Base-by-base conservation (phyloP, 2,329 filamentous ascomycete species). In the Neopestalotiopsis rosae region DNA sequence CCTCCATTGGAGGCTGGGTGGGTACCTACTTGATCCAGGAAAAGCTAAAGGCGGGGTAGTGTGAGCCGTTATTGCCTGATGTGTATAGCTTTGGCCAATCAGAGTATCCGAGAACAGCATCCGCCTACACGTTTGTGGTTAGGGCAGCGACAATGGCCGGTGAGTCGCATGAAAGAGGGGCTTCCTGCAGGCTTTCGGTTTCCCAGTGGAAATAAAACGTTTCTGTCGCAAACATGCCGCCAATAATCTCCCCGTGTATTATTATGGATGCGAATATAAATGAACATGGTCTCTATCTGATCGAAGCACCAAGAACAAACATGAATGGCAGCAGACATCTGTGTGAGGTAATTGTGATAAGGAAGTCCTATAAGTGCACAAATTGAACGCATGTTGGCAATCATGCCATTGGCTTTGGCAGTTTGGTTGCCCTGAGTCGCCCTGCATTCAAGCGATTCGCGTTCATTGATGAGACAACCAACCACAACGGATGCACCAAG, bases 31-130 rank as follows among this genome's bases (percentile, higher is more conserved):
- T 20, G 32, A 62, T 20, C 30, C 30, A 40, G 59, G 30, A 62
- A 28, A 32, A 64, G 59, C 40, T 64, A 64, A 64, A 64, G 61
- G 61, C 61, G 61, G 61, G 61, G 61, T 64, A 64, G 61, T 20
- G 45, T 64, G 61, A 64, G 61, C 38, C 61, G 40, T 64, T 64
- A 20, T 64, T 52, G 40, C 61, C 40, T 52, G 61, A 49, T 64
- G 6, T 52, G 61, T 49, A 45, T n/a, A 32, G 14, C 61, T n/a
- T 24, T 34, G 20, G 40, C 61, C 61, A 64, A 64, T 64, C 28
- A 62, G 32, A 59, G 32, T 10, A 38, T 1, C 13, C 14, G n/a
- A 4, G 34, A 42, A 34, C 7, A 40, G 13, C 59, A 62, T 17
- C 34, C 59, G 32, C 59, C 59, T 34, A 34, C 28, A 40, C 30